Percentiles rank a stretch among this genome's conserved stretches.
phyloP scores from a whole-genome alignment of 345 rosid species.

The Pseudoturritis turrita region DNA sequence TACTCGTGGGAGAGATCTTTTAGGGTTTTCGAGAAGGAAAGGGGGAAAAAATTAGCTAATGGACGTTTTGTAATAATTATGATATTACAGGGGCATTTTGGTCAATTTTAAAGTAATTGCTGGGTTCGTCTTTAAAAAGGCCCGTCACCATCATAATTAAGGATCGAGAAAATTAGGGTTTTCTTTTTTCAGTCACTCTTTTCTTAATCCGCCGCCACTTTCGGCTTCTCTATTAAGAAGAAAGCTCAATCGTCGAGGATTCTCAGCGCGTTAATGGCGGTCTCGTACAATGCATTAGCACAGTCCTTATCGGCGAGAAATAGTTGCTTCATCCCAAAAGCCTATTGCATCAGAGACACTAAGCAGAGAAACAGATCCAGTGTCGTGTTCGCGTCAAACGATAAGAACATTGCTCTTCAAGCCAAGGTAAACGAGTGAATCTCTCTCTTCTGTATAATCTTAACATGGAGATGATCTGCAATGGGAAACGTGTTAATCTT shows the following conservation, averaged over 20 bases:
- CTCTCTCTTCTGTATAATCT: background rate
- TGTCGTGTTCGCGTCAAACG: slow-evolving; percentile 19
- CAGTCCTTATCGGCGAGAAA: slow-evolving; percentile 9
- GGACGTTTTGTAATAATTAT: background rate
- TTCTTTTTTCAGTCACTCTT: background rate
- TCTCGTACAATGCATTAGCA: slow-evolving; percentile 11
- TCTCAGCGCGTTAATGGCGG: slow-evolving; percentile 7
- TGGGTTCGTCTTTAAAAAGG: slow-evolving; percentile 18
- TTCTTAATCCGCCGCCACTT: slow-evolving; percentile 8
- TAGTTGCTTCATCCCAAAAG: slow-evolving; percentile 8
- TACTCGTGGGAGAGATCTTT: background rate
- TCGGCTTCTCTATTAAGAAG: background rate
- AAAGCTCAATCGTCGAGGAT: background rate
- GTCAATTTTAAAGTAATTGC: background rate
- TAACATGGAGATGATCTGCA: background rate
- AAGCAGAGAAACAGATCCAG: slow-evolving; percentile 21
- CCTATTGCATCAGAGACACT: background rate
- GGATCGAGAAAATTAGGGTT: slow-evolving; percentile 18
- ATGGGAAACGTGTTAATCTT: too few species aligned
- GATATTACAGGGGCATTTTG: background rate
- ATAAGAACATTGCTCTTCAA: slow-evolving; percentile 23
- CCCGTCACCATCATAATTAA: background rate
- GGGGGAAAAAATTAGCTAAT: background rate
- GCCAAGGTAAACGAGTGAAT: slow-evolving; percentile 14
- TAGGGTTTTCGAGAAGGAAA: background rate